Percentiles rank a stretch among this genome's conserved stretches.
Evolutionary conservation across 2,329 filamentous ascomycete species (phyloP).

Genomic region (Uncinocarpus reesii): DNA sequence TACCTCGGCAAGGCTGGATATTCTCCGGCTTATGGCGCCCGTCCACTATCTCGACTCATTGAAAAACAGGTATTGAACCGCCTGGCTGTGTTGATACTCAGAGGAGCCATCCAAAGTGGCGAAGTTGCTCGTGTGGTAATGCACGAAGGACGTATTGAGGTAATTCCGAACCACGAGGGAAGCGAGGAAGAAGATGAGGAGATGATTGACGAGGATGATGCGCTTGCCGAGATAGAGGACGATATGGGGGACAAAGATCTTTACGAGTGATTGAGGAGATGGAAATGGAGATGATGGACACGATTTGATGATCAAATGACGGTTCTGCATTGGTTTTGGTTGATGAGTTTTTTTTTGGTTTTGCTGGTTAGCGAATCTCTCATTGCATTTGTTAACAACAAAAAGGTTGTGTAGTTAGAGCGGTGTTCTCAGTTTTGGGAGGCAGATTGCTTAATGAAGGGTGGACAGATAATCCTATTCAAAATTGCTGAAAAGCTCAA

Average conservation of each 20-base stretch:
- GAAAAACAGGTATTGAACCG: conserved; percentile 96
- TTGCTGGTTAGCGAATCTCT: neutral
- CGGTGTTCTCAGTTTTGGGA: too few species aligned
- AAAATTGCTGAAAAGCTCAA: too few species aligned
- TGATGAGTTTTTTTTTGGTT: neutral
- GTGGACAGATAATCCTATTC: too few species aligned
- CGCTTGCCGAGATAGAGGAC: conserved; percentile 33
- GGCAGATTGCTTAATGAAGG: too few species aligned
- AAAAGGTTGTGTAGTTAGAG: too few species aligned
- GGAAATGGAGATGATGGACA: neutral
- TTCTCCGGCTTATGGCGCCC: conserved; percentile 86
- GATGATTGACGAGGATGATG: conserved; percentile 66
- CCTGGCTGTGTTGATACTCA: conserved; percentile 79
- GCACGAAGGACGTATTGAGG: conserved; percentile 65
- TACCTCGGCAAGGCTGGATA: conserved; percentile 88
- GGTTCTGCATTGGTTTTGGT: neutral
- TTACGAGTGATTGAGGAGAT: neutral
- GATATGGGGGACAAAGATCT: conserved; percentile 6
- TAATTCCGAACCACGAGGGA: conserved; percentile 71
- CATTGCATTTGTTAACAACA: too few species aligned
- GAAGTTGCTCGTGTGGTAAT: conserved; percentile 72
- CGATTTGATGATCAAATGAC: neutral
- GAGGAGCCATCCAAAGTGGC: conserved; percentile 73
- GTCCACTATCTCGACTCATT: conserved; percentile 78
- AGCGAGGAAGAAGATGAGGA: conserved; percentile 55